Conservation (phyloP, 352 stramenopile genomes). For the Peronospora farinosa region DNA sequence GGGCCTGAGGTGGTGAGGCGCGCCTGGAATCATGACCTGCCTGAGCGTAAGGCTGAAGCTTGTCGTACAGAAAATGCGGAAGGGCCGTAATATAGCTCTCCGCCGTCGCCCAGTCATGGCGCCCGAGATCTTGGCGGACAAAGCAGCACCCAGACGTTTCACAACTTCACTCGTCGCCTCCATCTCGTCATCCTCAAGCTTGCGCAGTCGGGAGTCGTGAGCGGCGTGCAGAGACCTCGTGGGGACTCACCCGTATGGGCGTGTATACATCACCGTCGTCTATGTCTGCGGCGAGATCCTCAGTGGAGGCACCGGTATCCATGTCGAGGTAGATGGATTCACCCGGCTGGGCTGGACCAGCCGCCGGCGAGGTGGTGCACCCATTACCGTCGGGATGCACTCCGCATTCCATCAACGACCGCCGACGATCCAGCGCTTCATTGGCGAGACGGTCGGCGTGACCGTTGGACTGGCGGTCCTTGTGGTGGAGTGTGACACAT, state of each 20-base stretch:
- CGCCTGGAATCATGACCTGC: too few relatives aligned
- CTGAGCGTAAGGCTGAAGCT: slow-evolving; percentile 7
- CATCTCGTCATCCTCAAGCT: not conserved
- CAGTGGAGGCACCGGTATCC: too few relatives aligned
- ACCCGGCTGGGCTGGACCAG: too few relatives aligned
- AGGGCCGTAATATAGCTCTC: slow-evolving; percentile 10
- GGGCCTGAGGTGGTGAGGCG: too few relatives aligned
- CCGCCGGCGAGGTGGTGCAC: too few relatives aligned
- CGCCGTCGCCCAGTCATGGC: slow-evolving; percentile 7
- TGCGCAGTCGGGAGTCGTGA: not conserved
- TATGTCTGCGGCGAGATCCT: too few relatives aligned
- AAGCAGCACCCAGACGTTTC: too few relatives aligned
- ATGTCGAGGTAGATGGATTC: too few relatives aligned
- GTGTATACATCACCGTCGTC: too few relatives aligned
- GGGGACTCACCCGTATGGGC: not conserved
- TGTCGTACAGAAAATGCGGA: too few relatives aligned
- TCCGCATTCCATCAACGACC: not conserved
- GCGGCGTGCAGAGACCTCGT: not conserved
- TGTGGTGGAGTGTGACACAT: slow-evolving; percentile 9
- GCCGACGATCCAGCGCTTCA: not conserved
- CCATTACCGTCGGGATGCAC: too few relatives aligned
- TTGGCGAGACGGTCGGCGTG: slow-evolving; percentile 20
- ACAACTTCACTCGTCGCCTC: not conserved
- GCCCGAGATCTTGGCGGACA: slow-evolving; percentile 13
- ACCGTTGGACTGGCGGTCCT: slow-evolving; percentile 18